Percentiles rank a stretch among this genome's conserved stretches.
Conservation (phyloP, 176 grass and related monocot species). For the Zoysia pacifica region DNA sequence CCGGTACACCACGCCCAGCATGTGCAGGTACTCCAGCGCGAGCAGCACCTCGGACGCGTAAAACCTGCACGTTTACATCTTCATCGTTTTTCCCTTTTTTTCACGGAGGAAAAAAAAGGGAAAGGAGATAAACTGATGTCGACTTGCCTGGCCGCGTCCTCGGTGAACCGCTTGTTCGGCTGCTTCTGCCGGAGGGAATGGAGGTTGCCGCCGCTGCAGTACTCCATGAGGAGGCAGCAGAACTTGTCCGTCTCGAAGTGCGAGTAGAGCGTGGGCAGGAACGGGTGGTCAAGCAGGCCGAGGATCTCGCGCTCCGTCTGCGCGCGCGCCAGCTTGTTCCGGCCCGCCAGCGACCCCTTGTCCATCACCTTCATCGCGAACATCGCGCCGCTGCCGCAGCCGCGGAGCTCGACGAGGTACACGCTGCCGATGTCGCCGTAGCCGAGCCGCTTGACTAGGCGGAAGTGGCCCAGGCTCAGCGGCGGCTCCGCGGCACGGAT, state of each 20-base stretch:
- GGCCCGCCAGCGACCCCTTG: slow-evolving; percentile 62
- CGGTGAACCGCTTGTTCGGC: slow-evolving; percentile 69
- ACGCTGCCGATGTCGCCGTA: slow-evolving; percentile 97
- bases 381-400: slow-evolving; percentile 41
- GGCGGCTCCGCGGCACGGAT: slow-evolving; percentile 64
- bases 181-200: slow-evolving; percentile 87
- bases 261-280: slow-evolving; percentile 89
- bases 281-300: slow-evolving; percentile 77
- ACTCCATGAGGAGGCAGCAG: slow-evolving; percentile 94
- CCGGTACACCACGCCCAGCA: slow-evolving; percentile 84
- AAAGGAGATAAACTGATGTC: too few relatives aligned
- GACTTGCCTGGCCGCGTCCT: slow-evolving; percentile 70
- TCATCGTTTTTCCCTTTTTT: too few relatives aligned
- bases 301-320: slow-evolving; percentile 91
- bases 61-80: slow-evolving; percentile 43
- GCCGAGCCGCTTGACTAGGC: slow-evolving; percentile 69
- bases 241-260: slow-evolving; percentile 92
- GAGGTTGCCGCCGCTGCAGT: slow-evolving; percentile 93
- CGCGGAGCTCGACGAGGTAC: slow-evolving; percentile 84
- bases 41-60: slow-evolving; percentile 86
- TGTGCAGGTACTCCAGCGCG: slow-evolving; percentile 90
- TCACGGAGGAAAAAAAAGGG: too few relatives aligned
- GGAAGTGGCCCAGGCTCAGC: slow-evolving; percentile 83
- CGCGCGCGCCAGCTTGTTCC: slow-evolving; percentile 83
- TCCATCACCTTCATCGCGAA: slow-evolving; percentile 99